Base-by-base conservation (phyloP, 371 early-diverging fungal genomes). In the Mortierella sp. region DNA sequence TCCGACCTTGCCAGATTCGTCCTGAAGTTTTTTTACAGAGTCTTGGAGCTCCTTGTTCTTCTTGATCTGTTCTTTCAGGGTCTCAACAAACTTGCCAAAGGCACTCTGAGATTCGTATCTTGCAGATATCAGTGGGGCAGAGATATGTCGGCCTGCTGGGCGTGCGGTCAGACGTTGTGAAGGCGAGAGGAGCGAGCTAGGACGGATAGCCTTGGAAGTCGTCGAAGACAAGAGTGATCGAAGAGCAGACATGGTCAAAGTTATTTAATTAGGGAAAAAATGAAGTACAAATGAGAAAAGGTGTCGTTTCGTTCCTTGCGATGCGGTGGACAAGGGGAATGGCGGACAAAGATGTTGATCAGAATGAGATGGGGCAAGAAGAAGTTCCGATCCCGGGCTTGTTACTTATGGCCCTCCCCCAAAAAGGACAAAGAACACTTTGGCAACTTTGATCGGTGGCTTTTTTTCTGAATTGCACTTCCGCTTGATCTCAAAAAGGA, bases 41-140 rank as follows among this genome's bases (percentile, higher is more conserved):
- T 93, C 77, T 68, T 96, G 93, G 35, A 98, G 86, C 59, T 98
- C 97, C 84, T 95, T 89, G 86, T 94, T 96, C 86, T 97, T 96
- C 81, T 94, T 89, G 68, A 96, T 89, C 88, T 98, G 98, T 26
- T 94, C 93, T 71, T 91, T 92, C 62, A 98, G 83, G 4, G 96
- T 95, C 60, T 96, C 92, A 28, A 92, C 85, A 83, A 98, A 98
- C 61, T 81, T 84, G 43, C 76, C 54, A 61, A 85, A 77, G 7
- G 83, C 76, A 51, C 83, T 82, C 70, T 83, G 75, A 43, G 81
- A 75, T 49, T 80, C 81, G 42, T 80, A 61, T 55, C 81, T 70
- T 60, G 71, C 81, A 28, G 75, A 55, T 45, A 71, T 61, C 53
- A 68, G n/a, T 15, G 81, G 75, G 40, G 71, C 55, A 34, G 71